Conservation (phyloP, 768 basidiomycete genomes). For the Boletus sensibilis region DNA sequence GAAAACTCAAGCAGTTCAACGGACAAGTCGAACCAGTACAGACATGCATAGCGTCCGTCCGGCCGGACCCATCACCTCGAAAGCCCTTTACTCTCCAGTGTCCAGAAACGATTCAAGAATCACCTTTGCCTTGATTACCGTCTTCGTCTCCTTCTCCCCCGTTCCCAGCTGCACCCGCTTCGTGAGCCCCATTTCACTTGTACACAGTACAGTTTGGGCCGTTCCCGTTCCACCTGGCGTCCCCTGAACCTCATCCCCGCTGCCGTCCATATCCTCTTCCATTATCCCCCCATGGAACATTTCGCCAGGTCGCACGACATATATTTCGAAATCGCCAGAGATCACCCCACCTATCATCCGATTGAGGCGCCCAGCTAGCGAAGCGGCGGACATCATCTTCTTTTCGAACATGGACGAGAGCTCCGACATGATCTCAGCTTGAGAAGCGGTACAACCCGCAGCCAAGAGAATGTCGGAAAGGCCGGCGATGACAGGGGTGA, state of each 20-base stretch:
- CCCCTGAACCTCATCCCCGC: too few relatives aligned
- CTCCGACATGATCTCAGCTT: neutral
- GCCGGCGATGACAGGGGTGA: neutral
- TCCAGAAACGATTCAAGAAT: neutral
- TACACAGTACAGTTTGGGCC: neutral
- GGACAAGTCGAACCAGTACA: neutral
- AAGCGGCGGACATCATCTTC: neutral
- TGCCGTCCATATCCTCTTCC: neutral
- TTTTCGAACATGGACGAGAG: neutral
- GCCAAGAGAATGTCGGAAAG: neutral
- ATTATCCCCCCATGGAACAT: neutral
- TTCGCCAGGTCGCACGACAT: neutral
- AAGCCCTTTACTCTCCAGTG: neutral
- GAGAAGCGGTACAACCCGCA: neutral
- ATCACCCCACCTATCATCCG: slow-evolving; percentile 7
- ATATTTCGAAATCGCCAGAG: slow-evolving; percentile 11
- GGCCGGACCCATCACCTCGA: neutral
- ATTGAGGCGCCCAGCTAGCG: neutral
- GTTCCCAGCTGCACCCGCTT: neutral
- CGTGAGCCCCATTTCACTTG: neutral
- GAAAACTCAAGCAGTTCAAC: neutral
- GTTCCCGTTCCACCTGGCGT: neutral
- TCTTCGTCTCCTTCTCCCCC: neutral
- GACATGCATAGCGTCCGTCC: neutral
- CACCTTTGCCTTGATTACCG: slow-evolving; percentile 4